Evolutionary conservation across 805 yeast species (phyloP), one percentile per base, ranked within the genome.

Genomic region (Sugiyamaella smithiae): DNA sequence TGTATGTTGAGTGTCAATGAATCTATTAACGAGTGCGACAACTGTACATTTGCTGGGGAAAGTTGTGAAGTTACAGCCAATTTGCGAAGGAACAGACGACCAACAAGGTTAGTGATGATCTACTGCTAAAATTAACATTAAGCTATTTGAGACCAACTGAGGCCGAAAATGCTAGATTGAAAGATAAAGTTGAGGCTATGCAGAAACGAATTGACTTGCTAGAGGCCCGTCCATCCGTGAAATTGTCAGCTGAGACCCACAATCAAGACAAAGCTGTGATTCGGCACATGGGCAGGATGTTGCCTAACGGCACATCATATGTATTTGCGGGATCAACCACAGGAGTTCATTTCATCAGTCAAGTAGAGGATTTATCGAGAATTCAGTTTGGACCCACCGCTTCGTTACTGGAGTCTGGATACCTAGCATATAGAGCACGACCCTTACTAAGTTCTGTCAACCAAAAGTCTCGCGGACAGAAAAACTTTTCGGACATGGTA

Each of bases 221-320:
- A 7, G 37, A 32, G 37, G 7, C 11, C n/a, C 11, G 11, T 26
- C 9, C 9, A 26, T 11, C 7, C 11, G 29, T 26, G 11, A 7
- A 26, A 11, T 8, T 26, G 7, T n/a, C n/a, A n/a, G 9, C 29
- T 11, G 29, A 26, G 9, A 26, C 23, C n/a, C 12, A 12, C 8
- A 11, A 6, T 16, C n/a, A 24, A 23, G 31, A 40, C 29, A 23
- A 23, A 22, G 23, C 43, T 9, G 23, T 40, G 7, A 40, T 40
- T 11, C 12, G 31, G n/a, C 43, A 40, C 31, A 40, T 40, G 43
- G 43, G 43, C 19, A 6, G 43, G n/a, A 40, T 40, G 43, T 31
- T 40, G 5, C 43, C 43, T 6, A 24, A 24, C 19, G 43, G 43
- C 19, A n/a, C 14, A 5, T 11, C 14, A n/a, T 24, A 40, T 24